Conservation (phyloP, 2,329 filamentous ascomycete genomes). For the Mariannaea elegans region DNA sequence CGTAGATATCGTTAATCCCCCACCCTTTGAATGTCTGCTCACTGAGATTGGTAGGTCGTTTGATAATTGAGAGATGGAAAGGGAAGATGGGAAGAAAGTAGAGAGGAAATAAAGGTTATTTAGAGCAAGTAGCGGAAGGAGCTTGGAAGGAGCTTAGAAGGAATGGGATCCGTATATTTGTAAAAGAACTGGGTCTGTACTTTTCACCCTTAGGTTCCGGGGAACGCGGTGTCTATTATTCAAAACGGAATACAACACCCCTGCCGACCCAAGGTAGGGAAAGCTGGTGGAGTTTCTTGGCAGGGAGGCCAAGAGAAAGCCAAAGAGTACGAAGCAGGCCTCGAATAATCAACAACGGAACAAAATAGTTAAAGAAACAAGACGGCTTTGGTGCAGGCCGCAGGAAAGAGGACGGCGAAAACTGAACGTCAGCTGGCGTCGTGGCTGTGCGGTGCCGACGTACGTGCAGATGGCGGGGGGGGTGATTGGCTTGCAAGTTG, state of each 20-base stretch:
- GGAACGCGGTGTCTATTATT: conserved; percentile 13
- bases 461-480: background rate
- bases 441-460: conserved; percentile 28
- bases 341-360: too few relatives aligned
- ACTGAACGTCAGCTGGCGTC: conserved; percentile 41
- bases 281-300: conserved; percentile 16
- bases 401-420: conserved; percentile 29
- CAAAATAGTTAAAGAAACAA: too few relatives aligned
- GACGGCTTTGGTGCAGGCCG: conserved; percentile 4
- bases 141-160: background rate
- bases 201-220: conserved; percentile 1
- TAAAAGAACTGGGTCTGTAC: background rate
- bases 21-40: background rate
- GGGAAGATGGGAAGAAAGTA: background rate
- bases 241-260: conserved; percentile 1
- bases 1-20: background rate
- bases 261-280: background rate
- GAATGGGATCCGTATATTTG: background rate
- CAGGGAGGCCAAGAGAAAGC: background rate
- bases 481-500: background rate
- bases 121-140: background rate
- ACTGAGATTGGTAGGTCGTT: background rate
- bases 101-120: background rate
- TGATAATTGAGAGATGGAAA: background rate
- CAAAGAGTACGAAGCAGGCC: conserved; percentile 2